Percentiles rank a stretch among this genome's conserved stretches.
These are phyloP conservation scores for Cadophora sp. DNA, from an alignment of 2,329 filamentous ascomycete genomes.

Conservation along the genomic window DNA sequence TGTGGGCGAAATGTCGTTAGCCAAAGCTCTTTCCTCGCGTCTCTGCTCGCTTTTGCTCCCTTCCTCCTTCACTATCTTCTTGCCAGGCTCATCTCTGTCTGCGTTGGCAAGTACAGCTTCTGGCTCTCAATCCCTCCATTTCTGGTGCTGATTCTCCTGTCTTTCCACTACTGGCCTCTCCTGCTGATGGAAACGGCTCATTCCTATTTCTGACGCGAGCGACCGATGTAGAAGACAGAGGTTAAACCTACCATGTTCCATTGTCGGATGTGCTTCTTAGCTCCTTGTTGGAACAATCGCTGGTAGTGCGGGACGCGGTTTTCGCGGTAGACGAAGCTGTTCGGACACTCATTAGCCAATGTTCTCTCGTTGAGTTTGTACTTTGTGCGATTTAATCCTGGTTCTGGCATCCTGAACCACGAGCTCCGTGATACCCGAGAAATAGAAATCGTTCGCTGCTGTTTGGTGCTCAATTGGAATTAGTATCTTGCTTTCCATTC, in stretches of 20 bases:
- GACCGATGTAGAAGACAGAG: neutral
- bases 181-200: neutral
- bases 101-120: too few relatives aligned
- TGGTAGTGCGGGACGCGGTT: conserved; percentile 81
- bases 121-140: too few relatives aligned
- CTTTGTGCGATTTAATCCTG: neutral
- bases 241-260: conserved; percentile 76
- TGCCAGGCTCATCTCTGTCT: too few relatives aligned
- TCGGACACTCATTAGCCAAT: conserved; percentile 33
- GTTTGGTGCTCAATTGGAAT: too few relatives aligned
- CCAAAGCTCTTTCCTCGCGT: neutral
- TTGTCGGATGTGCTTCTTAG: conserved; percentile 70
- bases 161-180: neutral
- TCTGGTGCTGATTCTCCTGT: too few relatives aligned
- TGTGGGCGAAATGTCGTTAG: conserved; percentile 43
- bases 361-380: neutral
- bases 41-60: neutral
- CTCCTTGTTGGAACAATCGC: conserved; percentile 76
- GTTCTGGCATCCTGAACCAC: neutral
- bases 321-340: conserved; percentile 67
- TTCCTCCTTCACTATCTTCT: neutral
- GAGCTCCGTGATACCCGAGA: neutral
- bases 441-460: neutral
- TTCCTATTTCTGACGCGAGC: neutral
- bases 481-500: too few relatives aligned